phyloP scores from a whole-genome alignment of 2,329 filamentous ascomycete genomes.

The Magnaporthales sp. region DNA sequence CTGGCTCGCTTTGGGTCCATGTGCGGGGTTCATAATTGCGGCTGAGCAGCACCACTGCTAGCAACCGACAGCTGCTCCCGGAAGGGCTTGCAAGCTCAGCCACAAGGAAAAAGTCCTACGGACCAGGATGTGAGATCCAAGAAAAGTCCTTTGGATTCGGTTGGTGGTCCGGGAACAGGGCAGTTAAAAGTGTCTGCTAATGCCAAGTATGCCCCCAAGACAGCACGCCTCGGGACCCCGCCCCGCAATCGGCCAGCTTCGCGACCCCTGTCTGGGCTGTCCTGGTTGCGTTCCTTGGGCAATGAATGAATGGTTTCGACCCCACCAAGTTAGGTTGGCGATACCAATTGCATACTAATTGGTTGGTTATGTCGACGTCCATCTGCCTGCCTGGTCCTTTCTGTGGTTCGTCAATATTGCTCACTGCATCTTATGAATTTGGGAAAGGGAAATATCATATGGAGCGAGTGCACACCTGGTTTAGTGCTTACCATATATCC shows the following conservation, averaged over 20 bases:
- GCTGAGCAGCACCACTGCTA: background rate
- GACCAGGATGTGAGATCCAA: background rate
- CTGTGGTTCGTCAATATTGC: background rate
- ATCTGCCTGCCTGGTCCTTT: too few relatives aligned
- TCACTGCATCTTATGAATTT: background rate
- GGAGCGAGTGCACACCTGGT: background rate
- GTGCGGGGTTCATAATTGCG: background rate
- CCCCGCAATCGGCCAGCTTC: background rate
- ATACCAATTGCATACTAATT: background rate
- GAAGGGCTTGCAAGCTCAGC: background rate
- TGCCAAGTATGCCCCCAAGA: too few relatives aligned
- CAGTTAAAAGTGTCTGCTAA: too few relatives aligned
- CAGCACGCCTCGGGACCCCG: background rate
- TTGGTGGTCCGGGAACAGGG: background rate
- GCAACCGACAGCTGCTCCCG: background rate
- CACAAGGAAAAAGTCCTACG: background rate
- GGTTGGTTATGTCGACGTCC: background rate
- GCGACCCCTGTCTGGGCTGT: background rate
- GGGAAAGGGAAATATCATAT: background rate
- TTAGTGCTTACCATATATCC: background rate
- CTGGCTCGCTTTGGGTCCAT: background rate
- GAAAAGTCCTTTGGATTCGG: background rate
- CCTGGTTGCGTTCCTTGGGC: background rate
- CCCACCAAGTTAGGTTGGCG: background rate
- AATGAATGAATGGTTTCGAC: background rate